These are phyloP conservation scores for Trypanosoma theileri DNA, from an alignment of 208 protist species.

Conservation along the genomic window DNA sequence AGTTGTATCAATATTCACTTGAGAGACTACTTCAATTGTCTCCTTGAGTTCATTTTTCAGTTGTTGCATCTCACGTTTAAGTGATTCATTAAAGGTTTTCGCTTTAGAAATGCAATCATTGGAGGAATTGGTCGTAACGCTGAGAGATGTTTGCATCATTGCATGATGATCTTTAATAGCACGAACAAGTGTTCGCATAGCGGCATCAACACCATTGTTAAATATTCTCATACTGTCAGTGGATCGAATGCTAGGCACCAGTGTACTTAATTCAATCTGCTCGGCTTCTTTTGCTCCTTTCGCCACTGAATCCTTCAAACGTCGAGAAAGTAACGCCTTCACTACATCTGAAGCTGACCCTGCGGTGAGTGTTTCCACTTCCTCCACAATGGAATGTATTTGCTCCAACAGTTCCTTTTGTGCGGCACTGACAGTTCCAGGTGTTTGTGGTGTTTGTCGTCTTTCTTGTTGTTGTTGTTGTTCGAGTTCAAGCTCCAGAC, in stretches of 20 bases:
- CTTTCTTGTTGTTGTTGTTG: constrained; percentile 12
- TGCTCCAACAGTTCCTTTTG: constrained; percentile 67
- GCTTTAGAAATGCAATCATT: constrained; percentile 13
- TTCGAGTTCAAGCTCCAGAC: constrained; percentile 40
- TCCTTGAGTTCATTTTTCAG: constrained; percentile 57
- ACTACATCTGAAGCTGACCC: constrained; percentile 52
- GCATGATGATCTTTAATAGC: constrained; percentile 26
- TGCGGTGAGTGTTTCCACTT: constrained; percentile 56
- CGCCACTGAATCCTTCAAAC: constrained; percentile 70
- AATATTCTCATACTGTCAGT: constrained; percentile 64
- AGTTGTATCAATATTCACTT: constrained; percentile 28
- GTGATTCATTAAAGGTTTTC: constrained; percentile 33
- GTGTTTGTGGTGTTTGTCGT: not conserved
- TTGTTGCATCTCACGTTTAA: constrained; percentile 41
- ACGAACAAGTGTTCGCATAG: constrained; percentile 44
- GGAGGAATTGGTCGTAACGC: constrained; percentile 2
- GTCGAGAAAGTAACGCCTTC: constrained; percentile 62
- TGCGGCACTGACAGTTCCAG: constrained; percentile 16
- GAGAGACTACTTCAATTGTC: constrained; percentile 37
- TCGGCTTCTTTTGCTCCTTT: constrained; percentile 60
- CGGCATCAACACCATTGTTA: constrained; percentile 51
- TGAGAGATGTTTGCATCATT: constrained; percentile 23
- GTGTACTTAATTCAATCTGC: constrained; percentile 44
- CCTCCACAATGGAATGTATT: constrained; percentile 69
- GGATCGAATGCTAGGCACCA: constrained; percentile 47